These are phyloP conservation scores for Solanum paucissectum DNA, from an alignment of 257 asterid genomes.

Conservation along the genomic window DNA sequence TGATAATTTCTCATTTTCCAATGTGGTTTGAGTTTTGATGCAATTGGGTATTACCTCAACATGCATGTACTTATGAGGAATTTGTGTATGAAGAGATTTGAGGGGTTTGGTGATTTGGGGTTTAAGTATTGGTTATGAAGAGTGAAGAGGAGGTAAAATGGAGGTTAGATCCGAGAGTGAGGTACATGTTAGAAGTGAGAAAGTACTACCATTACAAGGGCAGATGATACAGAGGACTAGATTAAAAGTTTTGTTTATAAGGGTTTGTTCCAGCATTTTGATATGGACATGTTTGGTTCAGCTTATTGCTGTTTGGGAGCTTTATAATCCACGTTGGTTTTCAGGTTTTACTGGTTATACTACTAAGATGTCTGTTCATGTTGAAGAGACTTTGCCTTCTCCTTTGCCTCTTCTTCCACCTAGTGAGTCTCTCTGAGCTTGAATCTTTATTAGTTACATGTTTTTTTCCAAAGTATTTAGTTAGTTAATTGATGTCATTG, in stretches of 20 bases:
- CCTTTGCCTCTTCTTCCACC: constrained; percentile 34
- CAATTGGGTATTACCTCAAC: not conserved
- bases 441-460: not conserved
- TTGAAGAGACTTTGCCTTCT: constrained; percentile 27
- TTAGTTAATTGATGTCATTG: not conserved
- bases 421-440: constrained; percentile 41
- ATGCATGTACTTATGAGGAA: not conserved
- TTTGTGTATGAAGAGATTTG: not conserved
- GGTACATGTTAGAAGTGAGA: constrained; percentile 29
- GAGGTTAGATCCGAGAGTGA: constrained; percentile 34
- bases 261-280: constrained; percentile 79
- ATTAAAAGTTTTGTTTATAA: constrained; percentile 77
- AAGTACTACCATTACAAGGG: constrained; percentile 42
- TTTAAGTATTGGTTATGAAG: constrained; percentile 43
- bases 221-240: constrained; percentile 57
- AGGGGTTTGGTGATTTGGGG: constrained; percentile 8
- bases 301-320: constrained; percentile 66
- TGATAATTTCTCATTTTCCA: not conserved
- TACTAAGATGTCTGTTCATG: constrained; percentile 29
- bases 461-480: not conserved
- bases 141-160: constrained; percentile 20
- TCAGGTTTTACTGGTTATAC: constrained; percentile 31
- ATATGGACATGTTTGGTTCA: constrained; percentile 95
- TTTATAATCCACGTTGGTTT: constrained; percentile 65
- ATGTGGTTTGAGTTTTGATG: constrained; percentile 1